Percentiles rank a stretch among this genome's conserved stretches.
phyloP scores from a whole-genome alignment of 768 basidiomycete species.

The Sutorius australiensis region DNA sequence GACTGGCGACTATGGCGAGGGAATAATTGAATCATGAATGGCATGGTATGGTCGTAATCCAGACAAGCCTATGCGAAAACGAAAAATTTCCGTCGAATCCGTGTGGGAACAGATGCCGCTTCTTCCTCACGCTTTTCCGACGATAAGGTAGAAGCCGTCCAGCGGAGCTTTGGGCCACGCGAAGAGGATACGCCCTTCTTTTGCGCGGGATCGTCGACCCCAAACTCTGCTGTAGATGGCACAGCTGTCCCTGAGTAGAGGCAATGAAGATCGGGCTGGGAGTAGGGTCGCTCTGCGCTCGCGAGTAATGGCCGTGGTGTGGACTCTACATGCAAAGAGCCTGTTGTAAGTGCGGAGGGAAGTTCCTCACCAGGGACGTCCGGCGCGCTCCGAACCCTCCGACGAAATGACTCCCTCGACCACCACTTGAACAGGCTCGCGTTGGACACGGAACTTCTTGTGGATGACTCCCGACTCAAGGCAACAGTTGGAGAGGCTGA shows the following conservation, averaged over 20 bases:
- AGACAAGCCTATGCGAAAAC: slow-evolving; percentile 35
- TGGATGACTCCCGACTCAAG: slow-evolving; percentile 27
- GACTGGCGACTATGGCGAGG: slow-evolving; percentile 2
- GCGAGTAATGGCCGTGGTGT: slow-evolving; percentile 7
- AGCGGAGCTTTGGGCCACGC: slow-evolving; percentile 20
- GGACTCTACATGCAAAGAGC: slow-evolving; percentile 22
- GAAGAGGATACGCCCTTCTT: slow-evolving; percentile 15
- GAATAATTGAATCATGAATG: slow-evolving; percentile 3
- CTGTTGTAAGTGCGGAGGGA: slow-evolving; percentile 23
- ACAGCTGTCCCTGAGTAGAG: slow-evolving; percentile 16
- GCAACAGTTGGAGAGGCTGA: slow-evolving; percentile 38
- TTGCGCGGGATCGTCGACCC: slow-evolving; percentile 11
- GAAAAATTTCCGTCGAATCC: slow-evolving; percentile 33
- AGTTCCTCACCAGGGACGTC: slow-evolving; percentile 36
- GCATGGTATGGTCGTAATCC: too few species aligned
- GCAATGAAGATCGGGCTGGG: slow-evolving; percentile 29
- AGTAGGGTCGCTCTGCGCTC: slow-evolving; percentile 24
- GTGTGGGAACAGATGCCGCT: slow-evolving; percentile 13
- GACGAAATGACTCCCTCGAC: slow-evolving; percentile 46
- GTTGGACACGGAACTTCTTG: slow-evolving; percentile 26
- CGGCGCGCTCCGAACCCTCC: slow-evolving; percentile 51
- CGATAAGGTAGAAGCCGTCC: slow-evolving; percentile 15
- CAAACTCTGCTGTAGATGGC: slow-evolving; percentile 23
- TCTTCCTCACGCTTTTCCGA: slow-evolving; percentile 16
- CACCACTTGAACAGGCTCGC: slow-evolving; percentile 44